These are phyloP conservation scores for Tricharina praecox DNA, from an alignment of 495 filamentous ascomycete genomes.

Conservation along the genomic window DNA sequence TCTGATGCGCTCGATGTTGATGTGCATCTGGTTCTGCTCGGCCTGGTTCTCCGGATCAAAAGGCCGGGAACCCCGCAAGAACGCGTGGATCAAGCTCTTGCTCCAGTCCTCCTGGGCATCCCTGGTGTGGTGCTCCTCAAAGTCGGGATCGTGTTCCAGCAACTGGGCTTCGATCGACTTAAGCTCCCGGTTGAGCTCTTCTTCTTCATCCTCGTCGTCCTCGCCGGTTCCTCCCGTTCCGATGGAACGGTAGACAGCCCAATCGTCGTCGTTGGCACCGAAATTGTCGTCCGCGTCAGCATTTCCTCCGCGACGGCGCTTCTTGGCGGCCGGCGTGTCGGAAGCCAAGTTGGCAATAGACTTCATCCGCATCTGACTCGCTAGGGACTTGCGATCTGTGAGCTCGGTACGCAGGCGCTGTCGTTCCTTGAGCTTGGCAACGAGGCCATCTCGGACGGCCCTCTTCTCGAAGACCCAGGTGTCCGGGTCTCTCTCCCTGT, in stretches of 20 bases:
- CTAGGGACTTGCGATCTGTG: conserved; percentile 87
- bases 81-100: conserved; percentile 73
- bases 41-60: conserved; percentile 65
- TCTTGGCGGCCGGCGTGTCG: conserved; percentile 60
- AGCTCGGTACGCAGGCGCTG: conserved; percentile 82
- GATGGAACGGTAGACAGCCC: conserved; percentile 86
- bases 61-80: conserved; percentile 68
- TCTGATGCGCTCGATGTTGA: conserved; percentile 92
- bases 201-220: conserved; percentile 55
- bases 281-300: conserved; percentile 66
- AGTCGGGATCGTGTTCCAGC: conserved; percentile 67
- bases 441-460: conserved; percentile 49
- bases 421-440: conserved; percentile 80
- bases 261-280: conserved; percentile 92
- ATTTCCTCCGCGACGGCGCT: conserved; percentile 44
- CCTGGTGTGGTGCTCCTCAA: conserved; percentile 76
- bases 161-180: conserved; percentile 65
- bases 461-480: conserved; percentile 73
- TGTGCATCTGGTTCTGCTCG: conserved; percentile 73
- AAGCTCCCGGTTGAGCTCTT: conserved; percentile 59
- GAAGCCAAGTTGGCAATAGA: conserved; percentile 90
- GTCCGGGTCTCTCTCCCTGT: conserved; percentile 65
- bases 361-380: conserved; percentile 94
- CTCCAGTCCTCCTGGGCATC: conserved; percentile 91
- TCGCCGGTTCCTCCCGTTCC: conserved; percentile 54